Percentiles rank a stretch among this genome's conserved stretches.
Evolutionary conservation across 140 eudicot species (phyloP).

Genomic region (Bidens hawaiensis): DNA sequence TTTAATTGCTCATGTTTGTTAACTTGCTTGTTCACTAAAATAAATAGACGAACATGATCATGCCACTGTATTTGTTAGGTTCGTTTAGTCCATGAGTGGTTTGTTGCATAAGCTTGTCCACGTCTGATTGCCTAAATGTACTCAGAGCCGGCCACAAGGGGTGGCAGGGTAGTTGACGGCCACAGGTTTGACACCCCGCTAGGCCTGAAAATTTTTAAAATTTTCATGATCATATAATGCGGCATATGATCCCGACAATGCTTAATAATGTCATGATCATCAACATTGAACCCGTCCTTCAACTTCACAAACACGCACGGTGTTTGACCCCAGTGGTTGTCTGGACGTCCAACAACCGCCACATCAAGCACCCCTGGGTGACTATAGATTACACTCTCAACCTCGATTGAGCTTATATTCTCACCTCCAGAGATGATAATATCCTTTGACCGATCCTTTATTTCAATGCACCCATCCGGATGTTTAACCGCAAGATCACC

Average conservation of each 20-base stretch:
- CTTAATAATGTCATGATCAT: constrained; percentile 27
- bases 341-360: constrained; percentile 53
- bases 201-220: no score
- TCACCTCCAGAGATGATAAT: no score
- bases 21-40: no score
- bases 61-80: no score
- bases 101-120: no score
- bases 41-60: no score
- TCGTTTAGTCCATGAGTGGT: no score
- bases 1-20: no score
- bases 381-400: constrained; percentile 38
- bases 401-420: constrained; percentile 45
- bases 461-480: constrained; percentile 35
- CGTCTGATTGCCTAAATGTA: no score
- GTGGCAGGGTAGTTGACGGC: no score
- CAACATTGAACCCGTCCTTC: constrained; percentile 35
- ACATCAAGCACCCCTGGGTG: constrained; percentile 54
- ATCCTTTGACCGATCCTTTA: constrained; percentile 46
- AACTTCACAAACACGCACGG: constrained; percentile 53
- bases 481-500: constrained; percentile 58
- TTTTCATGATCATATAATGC: constrained; percentile 56
- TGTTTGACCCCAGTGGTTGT: constrained; percentile 57
- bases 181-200: no score
- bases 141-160: no score
- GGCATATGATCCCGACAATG: constrained; percentile 43